Evolutionary conservation across 257 asterid species (phyloP).

Genomic region (Rhazya stricta): DNA sequence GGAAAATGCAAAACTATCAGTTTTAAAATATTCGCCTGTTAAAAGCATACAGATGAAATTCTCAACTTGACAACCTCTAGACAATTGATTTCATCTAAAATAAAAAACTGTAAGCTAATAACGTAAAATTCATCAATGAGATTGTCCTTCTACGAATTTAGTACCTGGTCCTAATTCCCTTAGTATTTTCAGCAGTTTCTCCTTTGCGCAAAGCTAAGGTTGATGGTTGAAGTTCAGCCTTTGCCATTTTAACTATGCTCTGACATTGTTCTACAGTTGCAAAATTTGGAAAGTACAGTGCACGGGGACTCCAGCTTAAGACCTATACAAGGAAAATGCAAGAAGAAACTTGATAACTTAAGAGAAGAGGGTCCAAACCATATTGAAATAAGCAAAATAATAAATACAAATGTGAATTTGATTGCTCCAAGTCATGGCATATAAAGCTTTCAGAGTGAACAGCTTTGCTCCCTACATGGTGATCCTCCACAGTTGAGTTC

Average conservation of each 20-base stretch:
- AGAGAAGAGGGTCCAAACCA: background rate
- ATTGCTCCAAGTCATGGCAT: background rate
- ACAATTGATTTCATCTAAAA: background rate
- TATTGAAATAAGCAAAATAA: background rate
- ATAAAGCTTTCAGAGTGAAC: background rate
- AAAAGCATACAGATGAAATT: background rate
- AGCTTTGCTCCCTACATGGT: background rate
- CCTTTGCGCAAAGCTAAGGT: constrained; percentile 76
- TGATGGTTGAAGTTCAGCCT: constrained; percentile 60
- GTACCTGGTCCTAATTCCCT: constrained; percentile 93
- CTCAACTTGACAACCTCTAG: background rate
- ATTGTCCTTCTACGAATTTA: background rate
- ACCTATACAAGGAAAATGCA: constrained; percentile 36
- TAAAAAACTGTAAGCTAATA: background rate
- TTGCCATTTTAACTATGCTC: constrained; percentile 53
- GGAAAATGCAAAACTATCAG: background rate
- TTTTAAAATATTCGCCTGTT: background rate
- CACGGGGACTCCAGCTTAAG: constrained; percentile 89
- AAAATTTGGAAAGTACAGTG: constrained; percentile 78
- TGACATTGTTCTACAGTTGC: constrained; percentile 84
- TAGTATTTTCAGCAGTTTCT: constrained; percentile 71
- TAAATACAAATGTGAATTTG: background rate
- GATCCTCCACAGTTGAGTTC: background rate
- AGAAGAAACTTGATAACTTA: constrained; percentile 9
- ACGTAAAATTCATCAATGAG: background rate